Percentiles rank a stretch among this genome's conserved stretches.
Evolutionary conservation across 768 basidiomycete genomes (phyloP).

Genomic region (Omphalotus guepiniiformis): DNA sequence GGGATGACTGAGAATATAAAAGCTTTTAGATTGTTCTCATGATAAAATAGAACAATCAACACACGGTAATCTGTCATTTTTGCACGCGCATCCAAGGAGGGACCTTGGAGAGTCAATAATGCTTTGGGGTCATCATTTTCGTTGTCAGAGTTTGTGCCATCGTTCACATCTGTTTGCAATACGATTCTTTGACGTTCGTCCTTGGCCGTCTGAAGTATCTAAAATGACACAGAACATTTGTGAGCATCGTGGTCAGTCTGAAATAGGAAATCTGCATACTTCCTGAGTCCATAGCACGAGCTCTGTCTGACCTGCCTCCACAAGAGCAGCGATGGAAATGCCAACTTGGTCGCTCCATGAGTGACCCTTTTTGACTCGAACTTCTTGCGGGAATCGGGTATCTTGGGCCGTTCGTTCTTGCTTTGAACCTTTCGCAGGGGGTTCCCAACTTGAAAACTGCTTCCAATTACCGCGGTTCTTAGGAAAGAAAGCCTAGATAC

Average conservation of each 20-base stretch:
- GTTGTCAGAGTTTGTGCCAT: constrained; percentile 29
- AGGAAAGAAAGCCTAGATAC: constrained; percentile 79
- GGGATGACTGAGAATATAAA: constrained; percentile 57
- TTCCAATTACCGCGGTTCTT: constrained; percentile 88
- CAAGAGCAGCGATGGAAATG: constrained; percentile 71
- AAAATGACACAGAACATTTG: background rate
- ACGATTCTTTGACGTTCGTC: constrained; percentile 56
- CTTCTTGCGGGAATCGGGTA: constrained; percentile 54
- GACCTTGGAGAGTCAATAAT: constrained; percentile 29
- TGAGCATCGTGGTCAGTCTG: background rate
- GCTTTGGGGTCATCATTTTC: constrained; percentile 29
- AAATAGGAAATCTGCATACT: too few relatives aligned
- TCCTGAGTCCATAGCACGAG: constrained; percentile 80
- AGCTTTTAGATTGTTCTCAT: constrained; percentile 1
- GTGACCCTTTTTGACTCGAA: constrained; percentile 83
- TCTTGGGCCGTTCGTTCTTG: constrained; percentile 37
- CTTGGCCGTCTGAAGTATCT: constrained; percentile 65
- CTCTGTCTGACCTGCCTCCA: constrained; percentile 57
- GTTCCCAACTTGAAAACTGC: constrained; percentile 75
- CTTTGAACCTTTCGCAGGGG: constrained; percentile 30
- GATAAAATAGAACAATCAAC: constrained; percentile 23
- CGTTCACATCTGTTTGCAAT: constrained; percentile 50
- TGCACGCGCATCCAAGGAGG: constrained; percentile 64
- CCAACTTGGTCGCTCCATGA: constrained; percentile 89
- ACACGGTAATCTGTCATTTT: constrained; percentile 76